These are phyloP conservation scores for Penicillium cosmopolitanum DNA, from an alignment of 495 filamentous ascomycete genomes.

Conservation along the genomic window DNA sequence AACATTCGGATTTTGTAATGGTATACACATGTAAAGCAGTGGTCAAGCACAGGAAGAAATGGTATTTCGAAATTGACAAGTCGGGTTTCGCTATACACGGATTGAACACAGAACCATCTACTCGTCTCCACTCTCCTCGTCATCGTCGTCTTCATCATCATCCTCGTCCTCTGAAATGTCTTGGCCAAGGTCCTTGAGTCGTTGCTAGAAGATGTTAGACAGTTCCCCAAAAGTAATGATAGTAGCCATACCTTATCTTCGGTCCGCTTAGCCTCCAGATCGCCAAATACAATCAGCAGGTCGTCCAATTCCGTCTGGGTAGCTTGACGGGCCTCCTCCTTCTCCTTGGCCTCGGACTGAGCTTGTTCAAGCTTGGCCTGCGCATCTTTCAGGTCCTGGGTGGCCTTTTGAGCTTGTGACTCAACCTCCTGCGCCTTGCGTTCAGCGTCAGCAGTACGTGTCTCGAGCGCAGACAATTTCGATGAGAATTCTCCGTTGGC, in stretches of 20 bases:
- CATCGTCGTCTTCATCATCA: slow-evolving; percentile 68
- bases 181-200: slow-evolving; percentile 72
- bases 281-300: slow-evolving; percentile 83
- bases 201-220: slow-evolving; percentile 57
- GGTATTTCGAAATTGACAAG: not conserved
- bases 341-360: slow-evolving; percentile 43
- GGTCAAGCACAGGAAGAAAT: not conserved
- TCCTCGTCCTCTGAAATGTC: slow-evolving; percentile 80
- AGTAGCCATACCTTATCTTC: slow-evolving; percentile 72
- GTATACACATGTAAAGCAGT: not conserved
- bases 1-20: not conserved
- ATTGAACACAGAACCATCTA: slow-evolving; percentile 21
- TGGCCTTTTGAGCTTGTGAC: slow-evolving; percentile 26
- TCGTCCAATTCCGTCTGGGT: slow-evolving; percentile 79
- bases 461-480: slow-evolving; percentile 52
- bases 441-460: slow-evolving; percentile 51
- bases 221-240: not conserved
- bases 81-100: slow-evolving; percentile 19
- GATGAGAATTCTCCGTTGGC: slow-evolving; percentile 57
- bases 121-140: slow-evolving; percentile 53
- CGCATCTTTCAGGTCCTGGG: slow-evolving; percentile 25
- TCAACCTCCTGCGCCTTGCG: slow-evolving; percentile 53
- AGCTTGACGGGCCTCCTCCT: slow-evolving; percentile 66
- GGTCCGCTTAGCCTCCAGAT: slow-evolving; percentile 81
- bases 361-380: slow-evolving; percentile 32